These are phyloP conservation scores for Daldinia sp. DNA, from an alignment of 2,329 filamentous ascomycete genomes.

Conservation along the genomic window DNA sequence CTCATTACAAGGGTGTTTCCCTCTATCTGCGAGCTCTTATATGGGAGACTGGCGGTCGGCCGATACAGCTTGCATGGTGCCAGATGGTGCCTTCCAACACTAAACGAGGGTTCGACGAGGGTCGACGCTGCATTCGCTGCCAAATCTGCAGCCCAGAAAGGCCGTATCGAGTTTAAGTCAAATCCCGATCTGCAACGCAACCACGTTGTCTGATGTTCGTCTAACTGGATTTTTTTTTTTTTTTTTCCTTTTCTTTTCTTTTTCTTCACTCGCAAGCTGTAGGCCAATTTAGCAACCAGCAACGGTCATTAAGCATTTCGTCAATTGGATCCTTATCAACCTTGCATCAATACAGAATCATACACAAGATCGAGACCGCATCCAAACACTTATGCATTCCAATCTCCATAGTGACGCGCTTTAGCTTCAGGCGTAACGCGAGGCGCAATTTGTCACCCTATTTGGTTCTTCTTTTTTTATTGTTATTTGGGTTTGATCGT, in stretches of 20 bases:
- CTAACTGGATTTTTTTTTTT: not conserved
- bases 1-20: conserved; percentile 51
- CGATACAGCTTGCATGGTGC: conserved; percentile 39
- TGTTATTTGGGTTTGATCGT: not conserved
- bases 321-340: not conserved
- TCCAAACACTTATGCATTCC: conserved; percentile 7
- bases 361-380: conserved; percentile 30
- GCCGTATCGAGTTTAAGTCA: conserved; percentile 37
- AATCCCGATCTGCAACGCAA: conserved; percentile 45
- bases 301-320: too few species aligned
- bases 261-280: not conserved
- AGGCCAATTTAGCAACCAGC: not conserved
- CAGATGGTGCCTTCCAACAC: conserved; percentile 12
- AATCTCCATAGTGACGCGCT: conserved; percentile 41
- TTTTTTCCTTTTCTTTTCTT: conserved; percentile 7
- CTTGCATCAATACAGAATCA: conserved; percentile 11
- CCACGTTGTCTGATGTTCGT: conserved; percentile 38
- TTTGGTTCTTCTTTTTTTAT: not conserved
- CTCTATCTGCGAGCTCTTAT: conserved; percentile 46
- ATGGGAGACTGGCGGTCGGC: conserved; percentile 51
- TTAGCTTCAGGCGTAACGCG: conserved; percentile 42
- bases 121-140: conserved; percentile 25
- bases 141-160: conserved; percentile 43
- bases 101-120: conserved; percentile 22
- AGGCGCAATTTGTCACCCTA: conserved; percentile 40